These are phyloP conservation scores for Parietaria judaica DNA, from an alignment of 306 rosid genomes.

Conservation along the genomic window DNA sequence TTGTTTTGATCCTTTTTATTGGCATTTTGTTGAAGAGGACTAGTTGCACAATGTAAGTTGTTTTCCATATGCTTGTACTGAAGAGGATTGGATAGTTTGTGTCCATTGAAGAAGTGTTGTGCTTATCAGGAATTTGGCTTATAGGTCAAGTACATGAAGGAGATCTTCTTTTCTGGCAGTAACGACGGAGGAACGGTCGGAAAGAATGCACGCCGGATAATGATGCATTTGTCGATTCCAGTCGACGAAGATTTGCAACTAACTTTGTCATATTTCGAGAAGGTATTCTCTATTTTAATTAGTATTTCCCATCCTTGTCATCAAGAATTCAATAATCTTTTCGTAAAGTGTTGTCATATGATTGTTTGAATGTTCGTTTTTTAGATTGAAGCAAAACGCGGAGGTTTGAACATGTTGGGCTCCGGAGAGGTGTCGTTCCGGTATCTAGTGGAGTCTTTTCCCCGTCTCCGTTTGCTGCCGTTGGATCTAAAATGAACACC, in stretches of 20 bases:
- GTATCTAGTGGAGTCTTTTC: constrained; percentile 64
- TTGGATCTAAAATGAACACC: constrained; percentile 36
- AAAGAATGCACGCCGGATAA: constrained; percentile 52
- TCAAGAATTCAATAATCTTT: background rate
- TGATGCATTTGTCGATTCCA: constrained; percentile 61
- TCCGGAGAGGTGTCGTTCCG: constrained; percentile 40
- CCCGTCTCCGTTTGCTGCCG: constrained; percentile 52
- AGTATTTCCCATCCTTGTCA: background rate
- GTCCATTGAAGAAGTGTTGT: constrained; percentile 10
- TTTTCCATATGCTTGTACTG: background rate
- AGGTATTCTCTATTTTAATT: constrained; percentile 31
- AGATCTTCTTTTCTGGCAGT: constrained; percentile 49
- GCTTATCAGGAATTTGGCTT: constrained; percentile 32
- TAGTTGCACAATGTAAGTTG: background rate
- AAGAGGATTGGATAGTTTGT: background rate
- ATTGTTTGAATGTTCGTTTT: background rate
- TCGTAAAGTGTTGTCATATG: background rate
- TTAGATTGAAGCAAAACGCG: constrained; percentile 77
- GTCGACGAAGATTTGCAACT: constrained; percentile 71
- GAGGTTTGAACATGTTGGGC: constrained; percentile 57
- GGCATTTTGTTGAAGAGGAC: no score
- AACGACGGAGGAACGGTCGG: constrained; percentile 26
- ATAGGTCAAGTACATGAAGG: constrained; percentile 68
- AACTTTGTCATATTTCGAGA: constrained; percentile 72
- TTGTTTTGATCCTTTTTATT: no score